Percentiles rank a stretch among this genome's conserved stretches.
These are phyloP conservation scores for Chiua virens DNA, from an alignment of 768 basidiomycete species.

Conservation along the genomic window DNA sequence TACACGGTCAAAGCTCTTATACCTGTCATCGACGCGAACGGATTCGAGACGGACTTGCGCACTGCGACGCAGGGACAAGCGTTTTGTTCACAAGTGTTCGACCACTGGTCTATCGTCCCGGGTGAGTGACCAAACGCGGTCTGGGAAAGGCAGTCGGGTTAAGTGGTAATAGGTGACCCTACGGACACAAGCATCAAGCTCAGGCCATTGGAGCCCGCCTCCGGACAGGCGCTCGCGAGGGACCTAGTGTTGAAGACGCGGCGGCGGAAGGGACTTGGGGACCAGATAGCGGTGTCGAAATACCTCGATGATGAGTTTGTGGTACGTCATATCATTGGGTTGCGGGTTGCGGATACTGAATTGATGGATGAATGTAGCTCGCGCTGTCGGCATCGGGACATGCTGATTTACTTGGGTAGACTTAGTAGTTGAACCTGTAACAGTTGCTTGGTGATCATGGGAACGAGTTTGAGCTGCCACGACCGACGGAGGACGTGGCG, in stretches of 20 bases:
- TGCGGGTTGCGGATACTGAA: slow-evolving; percentile 1
- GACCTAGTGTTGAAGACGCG: slow-evolving; percentile 97
- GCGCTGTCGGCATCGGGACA: slow-evolving; percentile 96
- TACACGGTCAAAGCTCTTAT: slow-evolving; percentile 99
- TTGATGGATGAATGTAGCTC: slow-evolving; percentile 50
- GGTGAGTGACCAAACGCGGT: slow-evolving; percentile 47
- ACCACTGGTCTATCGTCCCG: slow-evolving; percentile 99
- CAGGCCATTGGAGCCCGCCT: slow-evolving; percentile 94
- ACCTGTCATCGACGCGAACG: slow-evolving; percentile 97
- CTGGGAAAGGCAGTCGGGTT: not conserved
- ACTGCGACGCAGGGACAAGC: slow-evolving; percentile 99
- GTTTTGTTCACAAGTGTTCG: slow-evolving; percentile 97
- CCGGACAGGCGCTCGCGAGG: slow-evolving; percentile 90
- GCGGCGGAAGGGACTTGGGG: slow-evolving; percentile 92
- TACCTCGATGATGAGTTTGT: slow-evolving; percentile 97
- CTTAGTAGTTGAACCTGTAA: slow-evolving; percentile 11
- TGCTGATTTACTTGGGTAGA: slow-evolving; percentile 80
- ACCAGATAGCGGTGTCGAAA: slow-evolving; percentile 96
- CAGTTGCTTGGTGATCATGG: slow-evolving; percentile 4
- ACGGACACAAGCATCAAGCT: slow-evolving; percentile 97
- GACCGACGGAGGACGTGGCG: slow-evolving; percentile 2
- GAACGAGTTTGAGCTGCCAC: not conserved
- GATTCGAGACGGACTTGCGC: slow-evolving; percentile 96
- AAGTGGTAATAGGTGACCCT: slow-evolving; percentile 72
- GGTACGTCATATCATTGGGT: slow-evolving; percentile 48